phyloP scores from a whole-genome alignment of 768 basidiomycete genomes.

The Boletus rufocinnamomeus region DNA sequence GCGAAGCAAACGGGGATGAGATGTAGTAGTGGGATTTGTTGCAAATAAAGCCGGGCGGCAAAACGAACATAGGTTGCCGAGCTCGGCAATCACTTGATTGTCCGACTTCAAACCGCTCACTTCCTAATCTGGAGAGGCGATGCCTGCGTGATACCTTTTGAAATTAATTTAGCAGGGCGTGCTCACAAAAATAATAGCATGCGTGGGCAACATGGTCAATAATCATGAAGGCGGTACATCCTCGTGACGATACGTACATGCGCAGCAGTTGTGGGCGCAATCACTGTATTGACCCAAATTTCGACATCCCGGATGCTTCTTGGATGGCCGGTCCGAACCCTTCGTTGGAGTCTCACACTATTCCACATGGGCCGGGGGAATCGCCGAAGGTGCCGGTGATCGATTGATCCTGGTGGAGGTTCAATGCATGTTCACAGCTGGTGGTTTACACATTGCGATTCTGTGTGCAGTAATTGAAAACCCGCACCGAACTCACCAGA shows the following conservation, averaged over 20 bases:
- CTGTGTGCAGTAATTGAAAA: neutral
- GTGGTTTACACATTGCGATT: neutral
- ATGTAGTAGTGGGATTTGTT: conserved; percentile 40
- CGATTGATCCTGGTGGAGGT: neutral
- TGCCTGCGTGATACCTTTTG: conserved; percentile 23
- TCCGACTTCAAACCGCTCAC: conserved; percentile 39
- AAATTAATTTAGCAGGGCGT: conserved; percentile 24
- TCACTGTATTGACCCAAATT: conserved; percentile 15
- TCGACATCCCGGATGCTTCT: neutral
- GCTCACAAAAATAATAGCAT: conserved; percentile 18
- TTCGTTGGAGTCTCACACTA: neutral
- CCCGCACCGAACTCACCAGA: neutral
- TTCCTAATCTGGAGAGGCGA: conserved; percentile 29
- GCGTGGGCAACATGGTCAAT: conserved; percentile 21
- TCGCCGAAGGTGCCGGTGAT: neutral
- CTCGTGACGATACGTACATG: conserved; percentile 26
- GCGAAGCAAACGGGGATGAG: conserved; percentile 32
- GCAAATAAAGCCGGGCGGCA: conserved; percentile 43
- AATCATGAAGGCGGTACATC: conserved; percentile 21
- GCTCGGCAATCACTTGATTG: conserved; percentile 38
- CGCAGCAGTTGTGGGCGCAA: conserved; percentile 25
- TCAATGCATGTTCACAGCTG: neutral
- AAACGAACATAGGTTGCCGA: conserved; percentile 41
- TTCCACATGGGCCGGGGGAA: neutral
- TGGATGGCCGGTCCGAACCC: conserved; percentile 5